phyloP scores from a whole-genome alignment of 2,329 filamentous ascomycete genomes.

The Penicillium fuscoglaucum region DNA sequence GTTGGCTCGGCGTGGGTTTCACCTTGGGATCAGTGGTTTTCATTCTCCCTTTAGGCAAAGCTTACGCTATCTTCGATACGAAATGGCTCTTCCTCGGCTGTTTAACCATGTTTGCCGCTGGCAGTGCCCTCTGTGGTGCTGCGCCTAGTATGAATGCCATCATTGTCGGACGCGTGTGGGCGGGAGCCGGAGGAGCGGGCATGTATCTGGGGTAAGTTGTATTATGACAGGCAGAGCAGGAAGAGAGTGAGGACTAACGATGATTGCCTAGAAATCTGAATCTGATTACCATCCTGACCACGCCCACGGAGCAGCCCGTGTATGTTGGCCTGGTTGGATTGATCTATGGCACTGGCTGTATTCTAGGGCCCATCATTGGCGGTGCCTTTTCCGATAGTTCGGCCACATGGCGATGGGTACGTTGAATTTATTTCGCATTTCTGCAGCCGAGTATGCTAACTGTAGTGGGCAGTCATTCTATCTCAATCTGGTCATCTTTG shows the following conservation, averaged over 20 bases:
- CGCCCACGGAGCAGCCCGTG: not conserved
- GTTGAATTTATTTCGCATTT: not conserved
- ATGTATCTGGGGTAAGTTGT: not conserved
- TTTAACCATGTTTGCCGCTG: not conserved
- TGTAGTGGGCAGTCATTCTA: not conserved
- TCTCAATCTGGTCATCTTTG: not conserved
- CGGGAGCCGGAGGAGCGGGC: not conserved
- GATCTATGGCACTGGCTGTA: not conserved
- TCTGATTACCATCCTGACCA: not conserved
- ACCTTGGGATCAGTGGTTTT: not conserved
- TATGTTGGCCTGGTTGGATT: not conserved
- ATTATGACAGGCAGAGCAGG: too few species aligned
- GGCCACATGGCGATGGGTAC: not conserved
- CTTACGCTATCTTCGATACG: not conserved
- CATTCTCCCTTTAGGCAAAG: not conserved
- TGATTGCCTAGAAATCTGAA: not conserved
- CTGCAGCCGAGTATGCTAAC: not conserved
- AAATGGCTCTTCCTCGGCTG: not conserved
- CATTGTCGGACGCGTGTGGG: not conserved
- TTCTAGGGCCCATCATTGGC: not conserved
- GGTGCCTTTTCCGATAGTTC: not conserved
- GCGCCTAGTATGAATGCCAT: not conserved
- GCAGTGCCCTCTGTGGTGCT: not conserved
- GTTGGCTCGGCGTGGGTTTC: not conserved
- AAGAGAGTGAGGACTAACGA: not conserved